These are phyloP conservation scores for Aspergillus steynii DNA, from an alignment of 495 filamentous ascomycete species.

Conservation along the genomic window DNA sequence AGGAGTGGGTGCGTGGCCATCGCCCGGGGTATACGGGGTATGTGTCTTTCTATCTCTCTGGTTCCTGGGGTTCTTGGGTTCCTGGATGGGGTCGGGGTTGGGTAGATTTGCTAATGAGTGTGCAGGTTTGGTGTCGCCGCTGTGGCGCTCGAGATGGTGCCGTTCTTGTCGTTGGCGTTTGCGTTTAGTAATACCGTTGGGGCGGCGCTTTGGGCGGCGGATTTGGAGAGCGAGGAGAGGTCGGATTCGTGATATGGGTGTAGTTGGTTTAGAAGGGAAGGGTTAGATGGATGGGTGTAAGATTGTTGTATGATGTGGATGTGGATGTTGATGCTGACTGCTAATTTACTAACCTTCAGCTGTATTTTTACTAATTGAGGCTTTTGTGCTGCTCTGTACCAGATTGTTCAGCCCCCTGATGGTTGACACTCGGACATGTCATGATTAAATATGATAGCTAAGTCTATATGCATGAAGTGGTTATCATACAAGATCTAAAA, in stretches of 20 bases:
- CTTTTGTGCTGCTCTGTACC: too few species aligned
- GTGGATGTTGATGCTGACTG: not conserved
- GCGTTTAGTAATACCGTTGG: constrained; percentile 90
- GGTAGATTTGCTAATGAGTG: constrained; percentile 1
- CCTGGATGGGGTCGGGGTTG: not conserved
- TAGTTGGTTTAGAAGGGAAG: too few species aligned
- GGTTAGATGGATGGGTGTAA: not conserved
- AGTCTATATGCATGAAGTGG: not conserved
- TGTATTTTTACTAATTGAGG: too few species aligned
- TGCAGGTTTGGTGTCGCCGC: constrained; percentile 74
- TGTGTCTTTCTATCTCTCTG: constrained; percentile 39
- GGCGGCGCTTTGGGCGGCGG: constrained; percentile 90
- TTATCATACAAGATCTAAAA: not conserved
- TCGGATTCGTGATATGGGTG: not conserved
- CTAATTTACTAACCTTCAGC: too few species aligned
- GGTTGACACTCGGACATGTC: not conserved
- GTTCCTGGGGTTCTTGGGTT: not conserved
- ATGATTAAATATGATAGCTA: not conserved
- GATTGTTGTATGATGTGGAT: not conserved
- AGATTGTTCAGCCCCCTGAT: too few species aligned
- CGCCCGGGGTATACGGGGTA: constrained; percentile 74
- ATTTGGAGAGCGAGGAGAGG: constrained; percentile 65
- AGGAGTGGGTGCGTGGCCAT: constrained; percentile 64
- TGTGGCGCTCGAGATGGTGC: constrained; percentile 80
- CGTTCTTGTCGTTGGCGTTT: constrained; percentile 79